phyloP scores from a whole-genome alignment of 805 yeast species.

The Kodamaea sagamina region DNA sequence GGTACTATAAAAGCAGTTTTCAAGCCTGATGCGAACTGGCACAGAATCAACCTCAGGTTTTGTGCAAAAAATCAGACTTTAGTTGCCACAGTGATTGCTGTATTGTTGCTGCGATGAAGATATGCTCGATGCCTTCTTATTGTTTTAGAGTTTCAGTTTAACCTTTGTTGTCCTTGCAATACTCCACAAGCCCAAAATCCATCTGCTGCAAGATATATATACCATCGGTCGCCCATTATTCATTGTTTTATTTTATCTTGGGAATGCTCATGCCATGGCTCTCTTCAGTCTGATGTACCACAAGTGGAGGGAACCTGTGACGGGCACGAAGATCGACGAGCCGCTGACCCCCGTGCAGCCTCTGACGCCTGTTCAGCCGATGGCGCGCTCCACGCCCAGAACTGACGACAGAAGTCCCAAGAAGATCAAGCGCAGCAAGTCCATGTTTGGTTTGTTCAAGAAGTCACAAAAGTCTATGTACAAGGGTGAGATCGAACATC shows the following conservation, averaged over 20 bases:
- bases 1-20: too few relatives aligned
- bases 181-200: not conserved
- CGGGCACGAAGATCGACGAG: not conserved
- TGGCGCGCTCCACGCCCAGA: too few relatives aligned
- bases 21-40: too few relatives aligned
- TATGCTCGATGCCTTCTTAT: not conserved
- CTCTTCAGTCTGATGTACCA: slow-evolving; percentile 3
- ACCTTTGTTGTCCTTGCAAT: not conserved
- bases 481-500: not conserved
- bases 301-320: slow-evolving; percentile 1
- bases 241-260: slow-evolving; percentile 1
- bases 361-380: not conserved
- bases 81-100: too few relatives aligned
- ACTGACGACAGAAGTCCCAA: not conserved
- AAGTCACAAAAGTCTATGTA: not conserved
- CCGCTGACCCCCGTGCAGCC: not conserved
- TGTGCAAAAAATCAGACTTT: too few relatives aligned
- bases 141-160: not conserved
- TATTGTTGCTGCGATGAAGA: too few relatives aligned
- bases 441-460: not conserved
- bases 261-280: not conserved
- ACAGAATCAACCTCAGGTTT: too few relatives aligned
- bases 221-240: slow-evolving; percentile 3
- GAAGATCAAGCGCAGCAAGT: not conserved
- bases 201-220: slow-evolving; percentile 4